Percentiles rank a stretch among this genome's conserved stretches.
Evolutionary conservation across 1,284 basidiomycete species (phyloP).

Genomic region (Leucoagaricus sp.): DNA sequence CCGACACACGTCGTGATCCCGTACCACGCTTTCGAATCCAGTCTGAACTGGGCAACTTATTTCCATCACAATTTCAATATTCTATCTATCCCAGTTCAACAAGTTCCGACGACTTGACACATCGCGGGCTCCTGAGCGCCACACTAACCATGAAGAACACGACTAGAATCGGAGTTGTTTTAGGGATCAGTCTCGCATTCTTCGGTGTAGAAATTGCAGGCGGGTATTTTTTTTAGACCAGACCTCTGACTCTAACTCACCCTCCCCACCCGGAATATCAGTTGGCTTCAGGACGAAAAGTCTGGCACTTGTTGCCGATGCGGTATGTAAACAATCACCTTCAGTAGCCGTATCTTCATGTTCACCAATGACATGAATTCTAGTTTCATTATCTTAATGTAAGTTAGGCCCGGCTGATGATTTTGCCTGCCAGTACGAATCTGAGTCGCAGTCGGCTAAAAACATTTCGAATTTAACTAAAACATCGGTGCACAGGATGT

Average conservation of each 20-base stretch:
- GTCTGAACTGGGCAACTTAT: too few relatives aligned
- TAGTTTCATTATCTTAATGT: slow-evolving; percentile 53
- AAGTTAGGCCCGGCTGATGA: slow-evolving; percentile 18
- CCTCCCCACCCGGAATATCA: slow-evolving; percentile 21
- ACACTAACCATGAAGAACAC: slow-evolving; percentile 47
- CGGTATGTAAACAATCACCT: slow-evolving; percentile 31
- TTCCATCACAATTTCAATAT: too few relatives aligned
- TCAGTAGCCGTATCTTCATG: slow-evolving; percentile 9
- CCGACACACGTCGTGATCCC: too few relatives aligned
- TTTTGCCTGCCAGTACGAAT: neutral
- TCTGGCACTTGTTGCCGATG: slow-evolving; percentile 49
- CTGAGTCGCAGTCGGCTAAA: neutral
- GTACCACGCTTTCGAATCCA: too few relatives aligned
- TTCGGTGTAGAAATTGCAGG: slow-evolving; percentile 45
- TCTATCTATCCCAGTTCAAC: too few relatives aligned
- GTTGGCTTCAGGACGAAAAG: slow-evolving; percentile 50
- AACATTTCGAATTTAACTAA: too few relatives aligned
- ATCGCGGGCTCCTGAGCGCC: too few relatives aligned
- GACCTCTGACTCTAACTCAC: slow-evolving; percentile 5
- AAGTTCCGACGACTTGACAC: too few relatives aligned
- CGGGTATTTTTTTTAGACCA: slow-evolving; percentile 28
- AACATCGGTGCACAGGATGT: neutral
- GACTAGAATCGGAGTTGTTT: slow-evolving; percentile 42
- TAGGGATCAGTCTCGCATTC: slow-evolving; percentile 43
- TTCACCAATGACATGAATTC: neutral